phyloP scores from a whole-genome alignment of 1,139 yeast species.

The Yarrowia galli region DNA sequence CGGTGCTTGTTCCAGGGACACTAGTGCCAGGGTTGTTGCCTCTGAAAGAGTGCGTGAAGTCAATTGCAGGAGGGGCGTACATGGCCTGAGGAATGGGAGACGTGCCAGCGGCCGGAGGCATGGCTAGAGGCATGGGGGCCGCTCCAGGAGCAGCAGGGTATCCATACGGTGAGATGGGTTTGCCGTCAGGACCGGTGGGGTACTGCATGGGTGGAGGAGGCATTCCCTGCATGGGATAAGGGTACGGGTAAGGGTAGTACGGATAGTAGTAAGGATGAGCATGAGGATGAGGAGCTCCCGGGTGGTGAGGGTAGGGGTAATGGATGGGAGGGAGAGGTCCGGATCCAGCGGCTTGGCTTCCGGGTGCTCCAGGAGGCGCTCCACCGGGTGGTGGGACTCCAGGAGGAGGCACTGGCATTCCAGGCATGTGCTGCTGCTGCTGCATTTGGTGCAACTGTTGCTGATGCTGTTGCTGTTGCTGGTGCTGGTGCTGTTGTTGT shows the following conservation, averaged over 20 bases:
- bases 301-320: constrained; percentile 34
- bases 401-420: not conserved
- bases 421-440: constrained; percentile 1
- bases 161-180: constrained; percentile 18
- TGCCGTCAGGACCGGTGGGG: constrained; percentile 26
- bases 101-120: constrained; percentile 21
- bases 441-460: constrained; percentile 23
- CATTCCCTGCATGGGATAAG: constrained; percentile 28
- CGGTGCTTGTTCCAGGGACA: not conserved
- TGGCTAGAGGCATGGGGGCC: constrained; percentile 18
- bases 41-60: constrained; percentile 49
- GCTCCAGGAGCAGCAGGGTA: constrained; percentile 33
- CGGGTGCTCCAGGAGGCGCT: not conserved
- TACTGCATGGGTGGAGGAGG: constrained; percentile 37
- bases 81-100: constrained; percentile 39
- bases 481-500: constrained; percentile 2
- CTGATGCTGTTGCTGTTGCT: not conserved
- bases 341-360: not conserved
- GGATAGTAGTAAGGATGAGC: constrained; percentile 34
- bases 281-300: constrained; percentile 19
- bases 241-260: constrained; percentile 35
- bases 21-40: constrained; percentile 30
- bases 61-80: constrained; percentile 49
- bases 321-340: constrained; percentile 27
- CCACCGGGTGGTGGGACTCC: not conserved